These are phyloP conservation scores for Eucommia ulmoides DNA, from an alignment of 257 asterid genomes.

Conservation along the genomic window DNA sequence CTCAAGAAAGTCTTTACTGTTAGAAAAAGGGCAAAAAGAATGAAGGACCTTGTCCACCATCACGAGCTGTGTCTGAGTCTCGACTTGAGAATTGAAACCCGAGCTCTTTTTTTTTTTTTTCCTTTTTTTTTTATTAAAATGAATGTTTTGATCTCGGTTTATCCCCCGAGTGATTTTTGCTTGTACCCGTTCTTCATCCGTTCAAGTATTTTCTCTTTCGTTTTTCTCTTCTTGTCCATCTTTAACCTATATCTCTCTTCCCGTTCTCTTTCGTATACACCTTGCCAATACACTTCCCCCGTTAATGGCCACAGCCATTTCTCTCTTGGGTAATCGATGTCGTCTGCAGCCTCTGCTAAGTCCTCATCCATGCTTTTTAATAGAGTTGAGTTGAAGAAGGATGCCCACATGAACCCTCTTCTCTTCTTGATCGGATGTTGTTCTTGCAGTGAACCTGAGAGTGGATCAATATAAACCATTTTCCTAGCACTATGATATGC, in stretches of 20 bases:
- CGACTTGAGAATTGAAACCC: not conserved
- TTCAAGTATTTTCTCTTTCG: conserved; percentile 47
- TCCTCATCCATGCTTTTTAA: conserved; percentile 92
- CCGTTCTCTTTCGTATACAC: conserved; percentile 38
- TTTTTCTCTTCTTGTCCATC: conserved; percentile 92
- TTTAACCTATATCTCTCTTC: conserved; percentile 66
- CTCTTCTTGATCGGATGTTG: conserved; percentile 73
- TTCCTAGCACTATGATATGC: conserved; percentile 86
- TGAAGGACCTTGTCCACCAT: not conserved
- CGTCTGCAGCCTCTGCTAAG: conserved; percentile 96
- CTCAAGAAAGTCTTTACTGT: not conserved
- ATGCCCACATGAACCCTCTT: conserved; percentile 70
- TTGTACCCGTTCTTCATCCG: conserved; percentile 72
- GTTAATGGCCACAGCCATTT: conserved; percentile 93
- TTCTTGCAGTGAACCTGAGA: conserved; percentile 55
- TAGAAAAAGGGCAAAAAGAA: not conserved
- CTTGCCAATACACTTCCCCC: conserved; percentile 95
- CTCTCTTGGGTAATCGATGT: conserved; percentile 46
- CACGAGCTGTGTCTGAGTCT: not conserved
- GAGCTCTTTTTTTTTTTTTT: not conserved
- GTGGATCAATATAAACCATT: conserved; percentile 79
- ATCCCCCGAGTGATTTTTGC: conserved; percentile 73
- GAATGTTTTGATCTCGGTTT: no score
- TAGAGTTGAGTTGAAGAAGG: conserved; percentile 52
- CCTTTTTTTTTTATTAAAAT: not conserved